Evolutionary conservation across 805 yeast species (phyloP), one percentile per base, ranked within the genome.

Genomic region (Metschnikowia cerradonensis): DNA sequence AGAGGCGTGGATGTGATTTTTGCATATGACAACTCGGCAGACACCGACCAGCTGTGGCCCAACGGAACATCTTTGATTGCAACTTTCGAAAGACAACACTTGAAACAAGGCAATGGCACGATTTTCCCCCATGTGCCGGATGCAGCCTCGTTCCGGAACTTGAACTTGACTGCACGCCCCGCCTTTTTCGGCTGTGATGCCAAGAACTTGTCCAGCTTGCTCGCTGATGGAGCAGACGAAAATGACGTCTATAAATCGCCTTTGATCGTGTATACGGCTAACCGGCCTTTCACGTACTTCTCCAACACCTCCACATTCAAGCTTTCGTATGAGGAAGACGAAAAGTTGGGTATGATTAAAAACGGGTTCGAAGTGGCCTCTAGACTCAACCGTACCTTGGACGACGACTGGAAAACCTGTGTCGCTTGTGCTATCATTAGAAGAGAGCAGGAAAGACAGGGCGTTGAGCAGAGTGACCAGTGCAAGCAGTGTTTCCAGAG

Each of bases 361-460:
- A 65, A 65, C 50, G 69, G 69, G 2, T 65, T 58, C 42, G 69
- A 65, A 51, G 58, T 52, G 10, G 64, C 67, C 2, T 57, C 64
- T 17, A 48, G 67, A 15, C 73, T 76, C 51, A 88, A 88, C 64
- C 68, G 81, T 35, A 84, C 95, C 13, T 62, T 83, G 22, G 95
- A 87, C 57, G 63, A 70, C 3, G 82, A 86, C 38, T 89, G 88
- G 84, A 71, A 79, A 39, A 78, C 82, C 6, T 89, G 96, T 72
- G 77, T 89, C 45, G 88, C 87, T 2, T 89, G 96, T 75, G 96
- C 95, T 8, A 78, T 89, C 42, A 75, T 88, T 52, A 84, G 88
- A 70, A 81, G 96, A 65, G 80, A 85, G 39, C 83, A 84, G 62
- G 94, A 88, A 68, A 77, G 90, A 63, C 67, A 76, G 36, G 82